Base-by-base conservation (phyloP, 2,329 filamentous ascomycete genomes). In the Ascochyta fabae region DNA sequence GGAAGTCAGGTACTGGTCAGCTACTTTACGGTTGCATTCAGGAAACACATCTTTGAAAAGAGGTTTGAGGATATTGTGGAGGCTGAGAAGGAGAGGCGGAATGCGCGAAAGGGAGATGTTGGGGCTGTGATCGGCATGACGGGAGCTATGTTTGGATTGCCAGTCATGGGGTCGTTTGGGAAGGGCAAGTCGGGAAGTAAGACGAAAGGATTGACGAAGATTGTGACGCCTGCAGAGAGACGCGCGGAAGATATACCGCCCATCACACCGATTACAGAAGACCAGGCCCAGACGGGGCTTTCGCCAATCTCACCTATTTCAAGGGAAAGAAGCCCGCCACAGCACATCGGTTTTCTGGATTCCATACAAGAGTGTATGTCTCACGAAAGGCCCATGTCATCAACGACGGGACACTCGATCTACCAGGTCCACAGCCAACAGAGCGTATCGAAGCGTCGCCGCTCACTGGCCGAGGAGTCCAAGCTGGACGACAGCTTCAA, bases 21-120 rank as follows among this genome's bases (percentile, higher is more conserved):
- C n/a, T 66, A 60, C 44, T 62, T 62, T 38, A 66, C 63, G 15
- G 52, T 66, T 34, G 61, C 56, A 6, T 66, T 66, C 33, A 56
- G 63, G 34, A 66, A 62, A 44, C 59, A 62, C 39, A 66, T 66
- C 27, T 66, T 66, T 33, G 63, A 66, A 49, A 66, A 66, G 34
- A 58, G 63, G 24, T 66, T 66, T 36, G 59, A 64, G 50, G 61
- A 66, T 38, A 64, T 66, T 34, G 63, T 66, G 23, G 59, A 64
- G 33, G 54, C 42, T 23, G 63, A 66, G 49, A 60, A 59, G 36
- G 59, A 62, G 49, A 66, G 56, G 36, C 58, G 57, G 41, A 64
- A 61, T n/a, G 57, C 56, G 16, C 62, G 53, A 15, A 60, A 59
- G 33, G 54, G 57, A 12, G 45, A 62, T 6, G 58, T 59, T 33